Conservation (phyloP, 73 alveolate species). For the Stentor roeselii region DNA sequence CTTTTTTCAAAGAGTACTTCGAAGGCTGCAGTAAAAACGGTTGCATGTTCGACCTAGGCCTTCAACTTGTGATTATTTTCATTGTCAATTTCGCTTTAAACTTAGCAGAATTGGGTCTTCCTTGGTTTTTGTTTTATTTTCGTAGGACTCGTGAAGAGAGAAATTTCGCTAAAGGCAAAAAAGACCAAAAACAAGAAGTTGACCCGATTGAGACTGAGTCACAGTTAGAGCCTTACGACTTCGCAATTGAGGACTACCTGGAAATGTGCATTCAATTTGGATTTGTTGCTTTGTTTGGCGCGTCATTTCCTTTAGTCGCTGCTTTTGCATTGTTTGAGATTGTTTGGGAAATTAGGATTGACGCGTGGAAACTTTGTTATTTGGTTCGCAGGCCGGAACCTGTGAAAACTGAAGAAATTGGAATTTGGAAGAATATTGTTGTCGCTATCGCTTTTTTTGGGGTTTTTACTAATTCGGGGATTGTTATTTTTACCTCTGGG, state of each 20-base stretch:
- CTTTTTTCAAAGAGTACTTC: slow-evolving; percentile 1
- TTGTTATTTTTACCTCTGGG: not conserved
- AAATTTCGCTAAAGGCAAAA: not conserved
- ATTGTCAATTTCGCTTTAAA: not conserved
- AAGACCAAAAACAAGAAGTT: not conserved
- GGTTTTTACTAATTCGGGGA: not conserved
- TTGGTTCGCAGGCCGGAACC: slow-evolving; percentile 18
- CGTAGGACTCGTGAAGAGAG: not conserved
- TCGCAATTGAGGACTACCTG: slow-evolving; percentile 22
- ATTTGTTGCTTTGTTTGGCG: slow-evolving; percentile 1
- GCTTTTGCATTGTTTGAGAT: not conserved
- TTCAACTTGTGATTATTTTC: not conserved
- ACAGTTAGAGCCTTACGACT: not conserved
- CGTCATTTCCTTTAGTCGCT: slow-evolving; percentile 8
- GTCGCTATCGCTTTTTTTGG: not conserved
- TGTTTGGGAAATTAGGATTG: slow-evolving; percentile 9
- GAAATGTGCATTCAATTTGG: slow-evolving; percentile 17
- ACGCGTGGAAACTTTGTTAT: slow-evolving; percentile 17
- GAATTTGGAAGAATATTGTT: slow-evolving; percentile 5
- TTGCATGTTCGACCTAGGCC: not conserved
- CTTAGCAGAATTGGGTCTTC: slow-evolving; percentile 3
- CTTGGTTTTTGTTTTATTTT: not conserved
- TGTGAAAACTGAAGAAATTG: not conserved
- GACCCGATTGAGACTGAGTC: not conserved
- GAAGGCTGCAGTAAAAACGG: slow-evolving; percentile 12